Evolutionary conservation across 2,329 filamentous ascomycete species (phyloP).

Genomic region (Stemphylium vesicarium): DNA sequence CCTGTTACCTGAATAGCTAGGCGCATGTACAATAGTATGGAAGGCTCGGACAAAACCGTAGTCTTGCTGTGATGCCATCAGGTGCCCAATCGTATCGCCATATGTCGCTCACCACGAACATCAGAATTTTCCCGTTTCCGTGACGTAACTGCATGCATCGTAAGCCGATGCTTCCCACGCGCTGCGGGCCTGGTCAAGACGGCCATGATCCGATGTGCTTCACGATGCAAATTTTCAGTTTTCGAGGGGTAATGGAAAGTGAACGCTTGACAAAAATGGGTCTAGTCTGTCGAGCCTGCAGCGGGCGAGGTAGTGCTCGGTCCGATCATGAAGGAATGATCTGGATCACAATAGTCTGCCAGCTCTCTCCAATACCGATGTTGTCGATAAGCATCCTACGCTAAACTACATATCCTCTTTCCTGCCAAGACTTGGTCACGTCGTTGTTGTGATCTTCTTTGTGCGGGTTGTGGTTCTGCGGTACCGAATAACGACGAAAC

Average conservation of each 20-base stretch:
- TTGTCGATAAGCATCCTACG: slow-evolving; percentile 6
- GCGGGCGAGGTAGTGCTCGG: slow-evolving; percentile 15
- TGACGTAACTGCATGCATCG: slow-evolving; percentile 12
- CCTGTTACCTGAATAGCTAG: not conserved
- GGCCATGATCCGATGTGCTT: slow-evolving; percentile 4
- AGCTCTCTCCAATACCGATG: not conserved
- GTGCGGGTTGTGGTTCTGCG: slow-evolving; percentile 1
- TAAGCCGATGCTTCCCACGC: slow-evolving; percentile 33
- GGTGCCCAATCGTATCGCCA: not conserved
- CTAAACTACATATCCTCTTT: slow-evolving; percentile 4
- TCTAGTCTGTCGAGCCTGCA: slow-evolving; percentile 7
- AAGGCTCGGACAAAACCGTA: not conserved
- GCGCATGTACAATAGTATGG: not conserved
- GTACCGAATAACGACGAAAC: slow-evolving; percentile 16
- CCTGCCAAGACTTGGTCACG: slow-evolving; percentile 8
- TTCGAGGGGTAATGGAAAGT: slow-evolving; percentile 46
- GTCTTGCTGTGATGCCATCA: not conserved
- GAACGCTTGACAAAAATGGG: slow-evolving; percentile 19
- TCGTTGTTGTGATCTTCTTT: slow-evolving; percentile 13
- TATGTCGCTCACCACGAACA: not conserved
- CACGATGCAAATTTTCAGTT: slow-evolving; percentile 42
- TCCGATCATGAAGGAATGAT: slow-evolving; percentile 21
- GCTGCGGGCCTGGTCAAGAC: slow-evolving; percentile 6
- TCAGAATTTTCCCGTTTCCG: slow-evolving; percentile 10
- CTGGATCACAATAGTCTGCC: slow-evolving; percentile 10